These are phyloP conservation scores for Adansonia grandidieri DNA, from an alignment of 441 rosid genomes.

Conservation along the genomic window DNA sequence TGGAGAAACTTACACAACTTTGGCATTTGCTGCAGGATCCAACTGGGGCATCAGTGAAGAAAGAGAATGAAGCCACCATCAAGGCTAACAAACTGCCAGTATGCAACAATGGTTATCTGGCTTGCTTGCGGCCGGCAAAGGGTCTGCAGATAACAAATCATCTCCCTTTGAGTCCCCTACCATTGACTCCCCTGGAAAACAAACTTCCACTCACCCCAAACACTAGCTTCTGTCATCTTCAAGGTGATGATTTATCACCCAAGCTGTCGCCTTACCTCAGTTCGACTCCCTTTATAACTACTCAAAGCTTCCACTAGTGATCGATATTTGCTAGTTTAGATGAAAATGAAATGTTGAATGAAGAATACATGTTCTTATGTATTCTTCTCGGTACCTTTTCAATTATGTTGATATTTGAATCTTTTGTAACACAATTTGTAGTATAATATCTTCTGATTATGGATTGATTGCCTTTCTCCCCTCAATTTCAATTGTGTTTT, in stretches of 20 bases:
- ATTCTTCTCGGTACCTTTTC: slow-evolving; percentile 27
- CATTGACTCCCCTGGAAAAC: slow-evolving; percentile 59
- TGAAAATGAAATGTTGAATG: background rate
- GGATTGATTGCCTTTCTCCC: background rate
- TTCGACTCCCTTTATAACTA: slow-evolving; percentile 61
- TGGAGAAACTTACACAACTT: background rate
- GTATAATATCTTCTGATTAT: background rate
- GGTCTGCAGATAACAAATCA: slow-evolving; percentile 36
- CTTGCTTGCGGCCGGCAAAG: slow-evolving; percentile 54
- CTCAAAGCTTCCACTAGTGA: too few species aligned
- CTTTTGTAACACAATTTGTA: slow-evolving; percentile 9
- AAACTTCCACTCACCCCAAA: slow-evolving; percentile 50
- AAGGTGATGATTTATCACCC: slow-evolving; percentile 51
- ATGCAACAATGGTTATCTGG: slow-evolving; percentile 55
- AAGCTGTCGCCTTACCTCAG: slow-evolving; percentile 48
- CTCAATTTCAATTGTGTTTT: background rate
- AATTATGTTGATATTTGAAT: background rate
- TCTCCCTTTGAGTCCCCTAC: slow-evolving; percentile 48
- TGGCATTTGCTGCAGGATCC: slow-evolving; percentile 62
- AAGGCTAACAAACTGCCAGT: slow-evolving; percentile 56
- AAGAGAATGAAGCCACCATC: slow-evolving; percentile 57
- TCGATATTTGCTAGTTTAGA: background rate
- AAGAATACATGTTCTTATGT: slow-evolving; percentile 34
- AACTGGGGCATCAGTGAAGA: slow-evolving; percentile 49
- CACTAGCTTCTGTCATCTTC: slow-evolving; percentile 35